These are phyloP conservation scores for Mucor ambiguus DNA, from an alignment of 371 early-diverging fungal genomes.

Conservation along the genomic window DNA sequence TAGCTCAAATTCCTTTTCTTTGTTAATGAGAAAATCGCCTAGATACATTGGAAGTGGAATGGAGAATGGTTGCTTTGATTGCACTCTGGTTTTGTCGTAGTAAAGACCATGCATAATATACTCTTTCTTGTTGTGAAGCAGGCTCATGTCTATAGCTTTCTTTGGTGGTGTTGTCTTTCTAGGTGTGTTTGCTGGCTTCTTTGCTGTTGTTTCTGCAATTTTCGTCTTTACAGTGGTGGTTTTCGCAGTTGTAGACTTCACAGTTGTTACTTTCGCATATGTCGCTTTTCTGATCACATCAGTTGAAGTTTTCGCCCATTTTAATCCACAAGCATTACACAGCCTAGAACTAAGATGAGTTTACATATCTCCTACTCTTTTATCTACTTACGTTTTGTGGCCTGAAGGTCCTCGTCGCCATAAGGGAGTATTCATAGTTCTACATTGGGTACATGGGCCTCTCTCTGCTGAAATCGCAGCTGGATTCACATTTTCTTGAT, in stretches of 20 bases:
- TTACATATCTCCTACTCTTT: background rate
- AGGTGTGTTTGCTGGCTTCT: background rate
- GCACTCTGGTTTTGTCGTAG: constrained; percentile 7
- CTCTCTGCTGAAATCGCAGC: background rate
- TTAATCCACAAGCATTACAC: constrained; percentile 51
- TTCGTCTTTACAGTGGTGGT: background rate
- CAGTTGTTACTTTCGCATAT: background rate
- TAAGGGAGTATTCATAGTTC: constrained; percentile 21
- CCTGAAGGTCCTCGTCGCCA: constrained; percentile 48
- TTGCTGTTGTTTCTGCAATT: background rate
- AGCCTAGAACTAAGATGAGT: constrained; percentile 21
- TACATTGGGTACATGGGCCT: constrained; percentile 18
- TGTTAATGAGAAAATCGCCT: constrained; percentile 44
- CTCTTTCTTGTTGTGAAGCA: constrained; percentile 17
- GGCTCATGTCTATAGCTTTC: background rate
- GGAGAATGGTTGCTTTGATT: constrained; percentile 15
- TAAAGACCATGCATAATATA: constrained; percentile 24
- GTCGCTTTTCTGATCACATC: background rate
- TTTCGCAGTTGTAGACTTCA: background rate
- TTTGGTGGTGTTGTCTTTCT: constrained; percentile 4
- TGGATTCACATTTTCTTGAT: background rate
- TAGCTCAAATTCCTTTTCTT: constrained; percentile 46
- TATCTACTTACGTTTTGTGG: constrained; percentile 30
- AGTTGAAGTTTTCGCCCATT: constrained; percentile 22
- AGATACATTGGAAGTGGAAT: constrained; percentile 60